Base-by-base conservation (phyloP, 306 rosid species). In the Carpinus fangiana region DNA sequence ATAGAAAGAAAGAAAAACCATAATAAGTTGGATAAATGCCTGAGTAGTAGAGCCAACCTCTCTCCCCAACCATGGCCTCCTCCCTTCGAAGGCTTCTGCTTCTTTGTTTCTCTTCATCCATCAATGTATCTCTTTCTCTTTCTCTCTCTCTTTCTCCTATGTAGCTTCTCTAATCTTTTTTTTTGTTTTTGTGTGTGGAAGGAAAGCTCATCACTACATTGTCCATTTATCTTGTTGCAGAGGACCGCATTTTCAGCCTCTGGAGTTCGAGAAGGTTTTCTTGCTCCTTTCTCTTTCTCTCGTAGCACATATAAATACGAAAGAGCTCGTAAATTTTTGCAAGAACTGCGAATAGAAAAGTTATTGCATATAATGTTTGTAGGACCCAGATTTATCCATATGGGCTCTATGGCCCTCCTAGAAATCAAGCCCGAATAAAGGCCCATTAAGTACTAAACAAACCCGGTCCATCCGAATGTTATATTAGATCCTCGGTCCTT, bases 31-130 rank as follows among this genome's bases (percentile, higher is more conserved):
- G 12, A 21, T 21, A 34, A 20, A 20, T 57, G 23, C 41, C 38
- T 66, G 11, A 18, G 8, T 41, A 66, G 72, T 51, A 36, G 50
- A 66, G 18, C 26, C 26, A 38, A 66, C 7, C 51, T 38, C 50
- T 13, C 80, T 76, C 52, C 54, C 75, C 78, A 83, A 84, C 5
- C 76, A 94, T 94, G 98, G 90, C 90, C 28, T 78, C 91, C 16
- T 81, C 79, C 48, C 31, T 83, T 88, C 90, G 91, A 14, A 79
- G 86, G 82, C 81, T 87, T 75, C 84, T 64, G 43, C 79, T 79
- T 4, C 83, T 75, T 53, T 77, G 73, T 77, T 83, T 76, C 80
- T 83, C 75, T 38, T 38, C 75, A 43, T 81, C 80, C 82, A 54
- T 82, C 9, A 70, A 74, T 76, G 86, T 87, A 74, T 28, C 2